Base-by-base conservation (phyloP, 2,329 filamentous ascomycete genomes). In the Cercospora sesami region DNA sequence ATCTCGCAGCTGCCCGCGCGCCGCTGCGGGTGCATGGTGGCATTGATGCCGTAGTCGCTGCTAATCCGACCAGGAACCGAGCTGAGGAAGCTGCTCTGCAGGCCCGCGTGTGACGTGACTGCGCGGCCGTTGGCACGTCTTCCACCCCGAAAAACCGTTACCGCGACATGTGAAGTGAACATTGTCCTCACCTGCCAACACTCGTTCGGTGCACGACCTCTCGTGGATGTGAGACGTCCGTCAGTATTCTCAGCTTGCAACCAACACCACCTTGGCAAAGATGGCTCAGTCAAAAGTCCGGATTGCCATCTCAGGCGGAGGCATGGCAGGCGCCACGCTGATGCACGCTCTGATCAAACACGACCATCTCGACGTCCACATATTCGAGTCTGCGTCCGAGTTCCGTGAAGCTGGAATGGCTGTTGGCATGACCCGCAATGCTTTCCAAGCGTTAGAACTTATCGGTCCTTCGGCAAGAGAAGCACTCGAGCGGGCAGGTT, bases 271-370 rank as follows among this genome's bases (percentile, higher is more conserved):
- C 12, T 8, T 28, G 16, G 39, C 36, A 59, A 31, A 12, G 12
- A 68, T 62, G 31, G 42, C 60, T 21, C 33, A 55, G 28, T 28
- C 14, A 1, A 68, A 62, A 31, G 59, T 65, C 21, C 45, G 68
- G 53, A 39, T 69, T n/a, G 68, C 68, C 18, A 68, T 70, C n/a
- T 64, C 66, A 31, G 69, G 67, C 18, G 69, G 69, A 7, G 69
- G 69, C 12, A 60, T 69, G 31, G 67, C 69, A 23, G 69, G 69
- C 12, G 69, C 69, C 21, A 58, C 67, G 5, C 18, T 69, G n/a
- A 39, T 71, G n/a, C 64, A 71, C 42, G 60, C 67, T 14, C 64
- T 69, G 14, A 31, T 67, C 6, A 57, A 64, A 36, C 42, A 71
- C 51, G 9, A 45, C 12, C 60, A 67, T 18, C 51, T 71, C 8